phyloP scores from a whole-genome alignment of 352 stramenopile species.

The Stephanocyclus meneghinianus region DNA sequence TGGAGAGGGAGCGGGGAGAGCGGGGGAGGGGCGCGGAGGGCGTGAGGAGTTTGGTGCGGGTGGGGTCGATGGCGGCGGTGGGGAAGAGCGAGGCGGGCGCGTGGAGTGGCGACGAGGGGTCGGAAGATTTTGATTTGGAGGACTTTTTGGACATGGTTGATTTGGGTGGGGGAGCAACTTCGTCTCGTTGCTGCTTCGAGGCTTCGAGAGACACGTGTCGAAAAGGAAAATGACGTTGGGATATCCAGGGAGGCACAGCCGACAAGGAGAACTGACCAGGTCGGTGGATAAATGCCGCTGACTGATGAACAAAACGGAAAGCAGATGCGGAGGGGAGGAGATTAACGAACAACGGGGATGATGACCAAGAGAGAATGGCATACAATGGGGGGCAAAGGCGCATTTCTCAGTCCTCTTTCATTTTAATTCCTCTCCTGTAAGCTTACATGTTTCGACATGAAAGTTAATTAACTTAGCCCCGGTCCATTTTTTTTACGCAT shows the following conservation, averaged over 20 bases:
- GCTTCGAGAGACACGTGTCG: not conserved
- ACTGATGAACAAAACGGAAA: not conserved
- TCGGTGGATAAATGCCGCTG: not conserved
- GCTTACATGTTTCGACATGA: too few relatives aligned
- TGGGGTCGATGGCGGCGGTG: slow-evolving; percentile 36
- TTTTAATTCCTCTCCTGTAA: too few relatives aligned
- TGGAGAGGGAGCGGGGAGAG: slow-evolving; percentile 3
- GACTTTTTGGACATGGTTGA: slow-evolving; percentile 23
- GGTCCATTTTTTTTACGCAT: too few relatives aligned
- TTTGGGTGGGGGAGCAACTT: not conserved
- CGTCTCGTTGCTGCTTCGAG: not conserved
- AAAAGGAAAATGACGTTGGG: not conserved
- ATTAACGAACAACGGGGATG: not conserved
- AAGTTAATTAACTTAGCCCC: too few relatives aligned
- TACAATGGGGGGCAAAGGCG: not conserved
- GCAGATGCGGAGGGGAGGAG: not conserved
- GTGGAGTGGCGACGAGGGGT: slow-evolving; percentile 25
- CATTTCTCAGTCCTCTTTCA: not conserved
- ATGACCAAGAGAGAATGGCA: not conserved
- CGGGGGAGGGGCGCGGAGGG: slow-evolving; percentile 15
- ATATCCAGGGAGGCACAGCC: not conserved
- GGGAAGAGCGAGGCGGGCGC: slow-evolving; percentile 38
- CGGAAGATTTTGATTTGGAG: slow-evolving; percentile 5
- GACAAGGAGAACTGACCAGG: not conserved
- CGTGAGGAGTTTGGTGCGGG: slow-evolving; percentile 45